Base-by-base conservation (phyloP, 2,329 filamentous ascomycete species). In the Aspergillus sp. region DNA sequence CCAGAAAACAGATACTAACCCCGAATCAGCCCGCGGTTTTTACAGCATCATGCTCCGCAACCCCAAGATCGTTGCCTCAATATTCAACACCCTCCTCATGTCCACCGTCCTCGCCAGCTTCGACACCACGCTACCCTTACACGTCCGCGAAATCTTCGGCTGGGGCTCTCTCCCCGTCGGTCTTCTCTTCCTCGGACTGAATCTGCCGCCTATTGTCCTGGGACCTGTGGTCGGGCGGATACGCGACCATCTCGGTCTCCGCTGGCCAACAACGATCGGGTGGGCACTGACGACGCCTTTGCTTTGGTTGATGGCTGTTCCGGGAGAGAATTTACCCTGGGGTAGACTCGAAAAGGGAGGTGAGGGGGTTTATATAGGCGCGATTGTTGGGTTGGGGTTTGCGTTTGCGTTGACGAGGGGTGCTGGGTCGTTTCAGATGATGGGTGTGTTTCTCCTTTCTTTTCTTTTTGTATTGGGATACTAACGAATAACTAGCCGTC, bases 141-240 rank as follows among this genome's bases (percentile, higher is more conserved):
- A 82, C 60, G 79, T 84, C 8, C 75, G 80, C 57, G 62, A 73
- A 4, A 77, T 75, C 2, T 87, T 87, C 61, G 66, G 72, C 57
- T 87, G 83, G 82, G 73, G 78, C 45, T 80, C 83, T 0, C 79
- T 79, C 0, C 82, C 79, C 0, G 81, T 82, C 3, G 84, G 84
- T 1, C 69, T 86, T 11, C 70, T 85, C 22, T 86, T 87, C 63
- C 74, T 86, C 7, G 73, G 79, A 2, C 65, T 89, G 33, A 81
- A 87, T 37, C 69, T 87, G 6, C 87, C 87, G 0, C 50, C 53
- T 9, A 80, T 82, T 12, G 83, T 89, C 63, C 60, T 83, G 2
- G 82, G 83, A 0, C 87, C 88, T 0, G 27, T 85, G 0, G 80
- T 86, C 1, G 86, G 83, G n/a, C 76, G 74, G 71, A 67, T 80